Evolutionary conservation across 345 rosid species (phyloP).

Genomic region (Linum usitatissimum): DNA sequence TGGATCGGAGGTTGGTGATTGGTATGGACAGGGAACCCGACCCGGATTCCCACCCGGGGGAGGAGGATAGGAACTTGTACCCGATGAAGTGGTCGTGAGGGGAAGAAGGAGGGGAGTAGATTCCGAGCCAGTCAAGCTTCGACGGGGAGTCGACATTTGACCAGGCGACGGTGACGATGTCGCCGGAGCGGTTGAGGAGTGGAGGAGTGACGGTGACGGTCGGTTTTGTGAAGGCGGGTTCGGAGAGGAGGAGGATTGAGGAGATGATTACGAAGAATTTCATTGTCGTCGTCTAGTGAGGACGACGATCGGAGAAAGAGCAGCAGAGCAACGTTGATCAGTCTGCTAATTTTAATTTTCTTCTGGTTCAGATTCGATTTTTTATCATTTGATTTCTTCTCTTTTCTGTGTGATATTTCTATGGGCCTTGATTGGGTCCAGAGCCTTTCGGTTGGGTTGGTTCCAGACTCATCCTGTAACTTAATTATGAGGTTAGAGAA

Average conservation of each 20-base stretch:
- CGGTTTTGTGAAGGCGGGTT: slow-evolving; percentile 18
- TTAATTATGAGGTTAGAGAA: no score
- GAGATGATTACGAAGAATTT: background rate
- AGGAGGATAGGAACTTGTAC: slow-evolving; percentile 58
- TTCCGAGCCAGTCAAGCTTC: slow-evolving; percentile 73
- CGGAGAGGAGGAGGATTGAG: background rate
- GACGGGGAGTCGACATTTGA: slow-evolving; percentile 63
- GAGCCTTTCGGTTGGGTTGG: no score
- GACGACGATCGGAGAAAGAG: no score
- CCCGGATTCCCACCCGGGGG: slow-evolving; percentile 52
- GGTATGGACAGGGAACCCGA: slow-evolving; percentile 67
- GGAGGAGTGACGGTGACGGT: slow-evolving; percentile 39
- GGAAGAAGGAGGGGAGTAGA: slow-evolving; percentile 80
- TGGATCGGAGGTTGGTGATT: slow-evolving; percentile 58
- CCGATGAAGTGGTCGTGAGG: slow-evolving; percentile 58
- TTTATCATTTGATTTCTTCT: no score
- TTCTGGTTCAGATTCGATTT: no score
- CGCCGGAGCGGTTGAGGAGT: slow-evolving; percentile 48
- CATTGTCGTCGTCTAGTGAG: background rate
- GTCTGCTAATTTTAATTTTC: no score
- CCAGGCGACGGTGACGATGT: slow-evolving; percentile 51
- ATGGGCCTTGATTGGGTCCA: no score
- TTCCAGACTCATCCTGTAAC: no score
- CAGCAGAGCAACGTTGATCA: no score
- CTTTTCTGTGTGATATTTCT: no score